Evolutionary conservation across 805 yeast species (phyloP).

Genomic region (Starmerella asiatica): DNA sequence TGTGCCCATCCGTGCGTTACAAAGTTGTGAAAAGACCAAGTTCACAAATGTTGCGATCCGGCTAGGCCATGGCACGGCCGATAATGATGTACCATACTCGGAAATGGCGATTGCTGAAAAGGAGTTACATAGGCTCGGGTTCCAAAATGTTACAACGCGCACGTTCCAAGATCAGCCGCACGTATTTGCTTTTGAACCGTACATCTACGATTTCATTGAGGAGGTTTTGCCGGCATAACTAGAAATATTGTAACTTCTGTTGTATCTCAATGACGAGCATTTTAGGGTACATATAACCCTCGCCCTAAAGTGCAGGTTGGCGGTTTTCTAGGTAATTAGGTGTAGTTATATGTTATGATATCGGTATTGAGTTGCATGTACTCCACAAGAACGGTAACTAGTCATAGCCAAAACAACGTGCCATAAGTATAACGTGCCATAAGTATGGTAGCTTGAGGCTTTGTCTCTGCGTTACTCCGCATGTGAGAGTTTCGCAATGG

Average conservation of each 20-base stretch:
- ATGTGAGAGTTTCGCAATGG: constrained; percentile 9
- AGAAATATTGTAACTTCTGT: no score
- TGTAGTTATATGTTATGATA: no score
- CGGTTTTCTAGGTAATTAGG: no score
- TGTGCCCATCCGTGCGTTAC: constrained; percentile 26
- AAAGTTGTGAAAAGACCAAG: background rate
- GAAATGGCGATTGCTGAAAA: background rate
- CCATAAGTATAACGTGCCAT: no score
- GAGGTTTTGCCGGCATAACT: background rate
- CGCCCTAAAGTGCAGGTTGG: no score
- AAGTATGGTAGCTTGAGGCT: no score
- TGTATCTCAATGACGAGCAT: no score
- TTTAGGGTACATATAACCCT: no score
- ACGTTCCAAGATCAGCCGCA: background rate
- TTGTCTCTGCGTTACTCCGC: background rate
- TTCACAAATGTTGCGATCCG: constrained; percentile 46
- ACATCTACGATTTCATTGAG: background rate
- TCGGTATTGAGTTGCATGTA: no score
- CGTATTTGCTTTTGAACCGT: background rate
- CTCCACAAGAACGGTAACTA: no score
- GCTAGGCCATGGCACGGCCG: constrained; percentile 77
- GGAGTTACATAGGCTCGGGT: constrained; percentile 13
- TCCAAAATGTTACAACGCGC: background rate
- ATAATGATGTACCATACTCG: constrained; percentile 43
- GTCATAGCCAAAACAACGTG: no score